Evolutionary conservation across 1,284 basidiomycete species (phyloP), one percentile per base, ranked within the genome.

Genomic region (Megacollybia platyphylla): DNA sequence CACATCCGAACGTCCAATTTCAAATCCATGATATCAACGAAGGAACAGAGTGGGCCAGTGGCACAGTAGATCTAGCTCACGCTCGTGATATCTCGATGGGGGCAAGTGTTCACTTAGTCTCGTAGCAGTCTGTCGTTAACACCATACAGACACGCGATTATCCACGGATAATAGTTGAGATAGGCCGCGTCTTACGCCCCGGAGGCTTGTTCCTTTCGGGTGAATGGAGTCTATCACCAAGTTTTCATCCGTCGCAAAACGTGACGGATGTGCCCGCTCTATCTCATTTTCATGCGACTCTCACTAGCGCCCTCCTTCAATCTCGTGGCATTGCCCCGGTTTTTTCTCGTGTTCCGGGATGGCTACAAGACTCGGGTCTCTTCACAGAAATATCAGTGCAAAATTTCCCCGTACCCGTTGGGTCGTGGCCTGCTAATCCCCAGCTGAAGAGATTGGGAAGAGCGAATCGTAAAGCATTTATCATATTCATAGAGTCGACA

Each of bases 61-160:
- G 58, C 4, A 63, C 64, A 15, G 68, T 82, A 50, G 79, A 85
- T 54, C 47, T 85, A 15, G 68, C 84, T 36, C 76, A 84, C 47
- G 76, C 73, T 28, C 68, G 80, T 34, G 64, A 59, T 38, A 59
- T 77, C 32, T 67, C 66, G 32, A 67, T 83, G 60, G 70, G 72
- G 36, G 81, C 76, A 53, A 50, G 77, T 67, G 13, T 27, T n/a
- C n/a, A n/a, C n/a, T n/a, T 44, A 17, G 11, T 15, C 26, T 37
- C 35, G 18, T 8, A 30, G 17, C 7, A 11, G 2, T 34, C n/a
- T 4, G 24, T 11, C 27, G 7, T 36, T 37, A 38, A 34, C 20
- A 15, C 1, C 10, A 26, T 9, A 32, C 34, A 45, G 44, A 36
- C 36, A 10, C 31, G 15, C 1, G 29, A 45, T 17, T 45, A 36